Percentiles rank a stretch among this genome's conserved stretches.
Evolutionary conservation across 768 basidiomycete species (phyloP).

Genomic region (Russula foetens): DNA sequence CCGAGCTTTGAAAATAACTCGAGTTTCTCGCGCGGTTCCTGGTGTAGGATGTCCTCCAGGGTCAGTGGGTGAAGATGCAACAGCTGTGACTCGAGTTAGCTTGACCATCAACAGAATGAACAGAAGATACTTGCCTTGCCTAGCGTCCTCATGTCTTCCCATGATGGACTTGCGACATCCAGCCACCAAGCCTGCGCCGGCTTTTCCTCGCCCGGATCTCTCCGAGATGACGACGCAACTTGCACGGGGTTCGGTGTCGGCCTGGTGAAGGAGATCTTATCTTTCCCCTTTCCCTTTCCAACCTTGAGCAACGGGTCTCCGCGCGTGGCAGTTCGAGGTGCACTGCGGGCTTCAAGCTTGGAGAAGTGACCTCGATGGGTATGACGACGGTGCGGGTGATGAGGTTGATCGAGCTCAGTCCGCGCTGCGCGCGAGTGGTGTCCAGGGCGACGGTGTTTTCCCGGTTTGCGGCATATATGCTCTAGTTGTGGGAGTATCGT

Average conservation of each 20-base stretch:
- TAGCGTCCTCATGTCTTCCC: constrained; percentile 80
- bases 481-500: constrained; percentile 17
- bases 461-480: constrained; percentile 16
- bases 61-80: constrained; percentile 88
- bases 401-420: neutral
- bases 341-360: neutral
- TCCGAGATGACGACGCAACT: neutral
- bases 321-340: neutral
- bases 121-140: constrained; percentile 51
- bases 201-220: constrained; percentile 6
- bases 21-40: constrained; percentile 87
- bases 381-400: neutral
- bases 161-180: constrained; percentile 79
- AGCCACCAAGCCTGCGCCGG: constrained; percentile 77
- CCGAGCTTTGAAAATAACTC: constrained; percentile 82
- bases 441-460: constrained; percentile 16
- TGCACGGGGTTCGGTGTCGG: neutral
- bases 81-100: constrained; percentile 36
- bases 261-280: constrained; percentile 23
- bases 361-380: neutral
- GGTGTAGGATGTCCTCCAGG: constrained; percentile 86
- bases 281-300: constrained; percentile 47
- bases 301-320: neutral
- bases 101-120: neutral
- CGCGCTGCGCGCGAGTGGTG: neutral